Evolutionary conservation across 2,329 filamentous ascomycete species (phyloP), one percentile per base, ranked within the genome.

Genomic region (Neonectria magnoliae): DNA sequence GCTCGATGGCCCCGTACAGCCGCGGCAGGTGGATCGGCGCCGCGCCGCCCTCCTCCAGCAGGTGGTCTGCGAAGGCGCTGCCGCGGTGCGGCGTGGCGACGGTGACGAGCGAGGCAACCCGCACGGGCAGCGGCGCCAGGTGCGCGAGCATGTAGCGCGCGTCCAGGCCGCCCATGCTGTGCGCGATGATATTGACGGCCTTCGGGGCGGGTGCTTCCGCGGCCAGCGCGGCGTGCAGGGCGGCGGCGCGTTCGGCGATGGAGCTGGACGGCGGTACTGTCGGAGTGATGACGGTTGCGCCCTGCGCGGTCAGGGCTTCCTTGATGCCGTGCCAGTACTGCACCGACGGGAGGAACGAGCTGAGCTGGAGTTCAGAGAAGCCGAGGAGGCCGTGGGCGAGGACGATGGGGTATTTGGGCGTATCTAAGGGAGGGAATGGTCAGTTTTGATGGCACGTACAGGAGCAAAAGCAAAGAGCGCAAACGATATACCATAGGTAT

Each of bases 181-280:
- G 91, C 44, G 88, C 88, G 20, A 94, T 84, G 64, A 97, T 92
- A 75, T 93, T 93, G 68, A 97, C 93, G 55, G 90, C 67, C 22
- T 67, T 57, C 14, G 63, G 67, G 13, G 55, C 44, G 1, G 84
- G 81, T 10, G 77, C 78, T 36, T 78, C 75, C 22, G 77, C 72
- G 52, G 81, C 81, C 63, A 91, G 89, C 66, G 86, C 82, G 67
- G 79, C 73, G 33, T 83, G 83, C n/a, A 91, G 82, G 70, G 83
- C 83, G 62, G 83, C 82, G 27, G 89, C 88, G 60, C 88, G 85
- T 65, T 85, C 81, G 76, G 87, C 84, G 73, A 91, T 90, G 62
- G 83, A 87, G 41, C 84, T 84, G 4, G 86, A 87, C 11, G 89
- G 84, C 5, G 89, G 88, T 1, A 91, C 88, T 2, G 84, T 79